Base-by-base conservation (phyloP, 1,284 basidiomycete species). In the Rhodotorula sp. region DNA sequence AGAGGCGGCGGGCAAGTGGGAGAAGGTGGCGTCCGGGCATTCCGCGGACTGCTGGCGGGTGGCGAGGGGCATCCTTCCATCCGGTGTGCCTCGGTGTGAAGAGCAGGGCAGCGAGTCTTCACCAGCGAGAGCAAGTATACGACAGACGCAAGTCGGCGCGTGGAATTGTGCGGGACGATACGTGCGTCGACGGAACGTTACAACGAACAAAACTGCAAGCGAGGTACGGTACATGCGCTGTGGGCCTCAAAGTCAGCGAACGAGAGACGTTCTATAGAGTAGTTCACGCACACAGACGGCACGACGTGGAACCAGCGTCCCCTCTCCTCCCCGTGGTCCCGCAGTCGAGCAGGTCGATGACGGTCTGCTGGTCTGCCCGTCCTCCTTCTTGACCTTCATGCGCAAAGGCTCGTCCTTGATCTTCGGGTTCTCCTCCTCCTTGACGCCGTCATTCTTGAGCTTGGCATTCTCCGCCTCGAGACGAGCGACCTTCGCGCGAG, bases 301-400 rank as follows among this genome's bases (percentile, higher is more conserved):
- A 34, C 34, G 10, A 34, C 10, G 34, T 10, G 34, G 34, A 34
- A 34, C 34, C 9, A 20, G 24, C 20, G 30, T 10, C 9, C 26
- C 20, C 24, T 0, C 48, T 18, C 26, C 24, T 30, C 37, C 51
- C 50, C 28, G 37, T 60, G 55, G 55, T 9, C 16, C 44, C n/a
- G 62, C 63, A 44, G 52, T 68, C 62, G 34, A 55, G 48, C 11
- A 68, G 22, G 53, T 58, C 55, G 52, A 68, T 30, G 18, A 67
- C 55, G 11, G 24, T n/a, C 52, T 30, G 40, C 2, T 50, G 11
- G 24, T n/a, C 52, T 30, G 40, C 2, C 53, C 46, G 31, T 58
- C 44, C 56, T 65, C 59, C 51, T 54, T 54, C 50, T 26, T 59
- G 51, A 52, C 24, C 48, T 46, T 50, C 40, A 44, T 44, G 53